Conservation (phyloP, 164 flowering plant species). For the Chimonanthus salicifolius region DNA sequence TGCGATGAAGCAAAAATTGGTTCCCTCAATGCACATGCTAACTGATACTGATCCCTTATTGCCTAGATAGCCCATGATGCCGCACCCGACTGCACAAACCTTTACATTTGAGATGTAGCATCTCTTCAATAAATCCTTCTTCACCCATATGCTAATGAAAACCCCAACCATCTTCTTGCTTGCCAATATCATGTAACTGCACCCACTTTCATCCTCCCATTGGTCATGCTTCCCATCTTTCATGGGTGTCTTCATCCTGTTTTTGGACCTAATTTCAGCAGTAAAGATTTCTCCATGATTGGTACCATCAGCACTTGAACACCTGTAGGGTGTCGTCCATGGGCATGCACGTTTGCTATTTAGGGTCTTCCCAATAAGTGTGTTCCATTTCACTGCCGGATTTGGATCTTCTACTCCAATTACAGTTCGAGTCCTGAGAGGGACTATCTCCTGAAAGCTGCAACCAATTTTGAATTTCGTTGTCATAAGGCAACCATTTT, state of each 20-base stretch:
- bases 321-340: constrained; percentile 39
- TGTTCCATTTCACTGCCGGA: constrained; percentile 58
- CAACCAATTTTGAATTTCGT: constrained; percentile 2
- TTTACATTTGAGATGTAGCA: constrained; percentile 45
- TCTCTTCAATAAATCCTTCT: constrained; percentile 36
- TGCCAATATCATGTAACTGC: constrained; percentile 46
- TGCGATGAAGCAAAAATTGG: constrained; percentile 67
- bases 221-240: background rate
- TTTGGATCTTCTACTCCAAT: constrained; percentile 62
- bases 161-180: constrained; percentile 88
- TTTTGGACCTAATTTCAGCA: no score
- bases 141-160: constrained; percentile 70
- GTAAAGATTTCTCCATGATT: no score
- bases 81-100: constrained; percentile 67
- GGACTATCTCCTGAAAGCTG: constrained; percentile 85
- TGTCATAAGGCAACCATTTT: background rate
- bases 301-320: no score
- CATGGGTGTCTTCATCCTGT: no score
- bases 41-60: constrained; percentile 73
- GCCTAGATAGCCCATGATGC: constrained; percentile 80
- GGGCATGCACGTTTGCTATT: constrained; percentile 47
- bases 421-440: constrained; percentile 47
- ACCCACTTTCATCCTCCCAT: background rate
- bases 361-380: constrained; percentile 60
- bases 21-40: constrained; percentile 66